A percentile compares a stretch with the other conserved stretches of the same genome.
Conservation (phyloP, 1,284 basidiomycete genomes). For the Meripilus lineatus region DNA sequence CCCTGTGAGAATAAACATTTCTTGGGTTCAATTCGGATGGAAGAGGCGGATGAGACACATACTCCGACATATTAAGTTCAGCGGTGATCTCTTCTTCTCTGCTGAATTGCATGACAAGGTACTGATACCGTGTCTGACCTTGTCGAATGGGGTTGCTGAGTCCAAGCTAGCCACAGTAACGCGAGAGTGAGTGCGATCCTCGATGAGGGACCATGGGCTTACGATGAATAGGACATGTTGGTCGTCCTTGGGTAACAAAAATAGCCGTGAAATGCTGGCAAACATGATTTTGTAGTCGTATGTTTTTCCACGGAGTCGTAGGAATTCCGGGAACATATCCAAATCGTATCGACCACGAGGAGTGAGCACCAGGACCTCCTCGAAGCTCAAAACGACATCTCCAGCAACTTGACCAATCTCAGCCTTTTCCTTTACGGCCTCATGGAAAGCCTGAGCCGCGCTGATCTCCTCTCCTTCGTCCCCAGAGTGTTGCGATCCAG, state of each 20-base stretch:
- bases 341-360: constrained; percentile 97
- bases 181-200: neutral
- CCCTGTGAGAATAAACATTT: constrained; percentile 34
- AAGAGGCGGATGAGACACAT: too few relatives aligned
- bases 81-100: constrained; percentile 97
- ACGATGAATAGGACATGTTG: constrained; percentile 95
- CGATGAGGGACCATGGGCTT: constrained; percentile 25
- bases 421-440: constrained; percentile 94
- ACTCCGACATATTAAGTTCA: constrained; percentile 93
- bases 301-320: constrained; percentile 94
- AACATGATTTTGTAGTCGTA: constrained; percentile 99
- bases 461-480: constrained; percentile 73
- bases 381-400: constrained; percentile 92
- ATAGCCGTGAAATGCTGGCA: constrained; percentile 84
- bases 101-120: constrained; percentile 96
- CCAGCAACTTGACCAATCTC: constrained; percentile 92
- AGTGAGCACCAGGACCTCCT: constrained; percentile 95
- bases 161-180: constrained; percentile 55
- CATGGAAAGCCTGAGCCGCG: constrained; percentile 96
- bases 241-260: constrained; percentile 96
- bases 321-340: constrained; percentile 94
- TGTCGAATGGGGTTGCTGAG: constrained; percentile 93
- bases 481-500: constrained; percentile 70
- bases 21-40: too few relatives aligned
- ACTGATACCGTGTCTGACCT: constrained; percentile 97